Percentiles rank a stretch among this genome's conserved stretches.
Conservation (phyloP, 1,139 yeast species). For the Yamadazyma buinensis region DNA sequence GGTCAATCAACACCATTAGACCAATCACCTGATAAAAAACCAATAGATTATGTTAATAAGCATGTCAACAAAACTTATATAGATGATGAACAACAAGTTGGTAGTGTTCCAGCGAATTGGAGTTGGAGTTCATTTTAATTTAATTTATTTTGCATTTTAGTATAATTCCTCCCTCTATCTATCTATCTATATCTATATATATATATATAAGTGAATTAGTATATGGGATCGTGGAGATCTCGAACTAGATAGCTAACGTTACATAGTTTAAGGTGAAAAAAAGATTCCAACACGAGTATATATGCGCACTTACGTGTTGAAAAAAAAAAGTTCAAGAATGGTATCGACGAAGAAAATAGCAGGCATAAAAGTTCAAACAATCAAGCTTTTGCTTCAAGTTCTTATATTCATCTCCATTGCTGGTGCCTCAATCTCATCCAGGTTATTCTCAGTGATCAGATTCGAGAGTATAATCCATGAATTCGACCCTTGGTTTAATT, state of each 20-base stretch:
- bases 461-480: constrained; percentile 98
- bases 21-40: not conserved
- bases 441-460: constrained; percentile 75
- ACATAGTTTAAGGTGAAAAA: no score
- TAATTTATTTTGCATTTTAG: no score
- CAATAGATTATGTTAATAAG: constrained; percentile 4
- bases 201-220: no score
- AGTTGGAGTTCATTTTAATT: constrained; percentile 67
- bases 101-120: constrained; percentile 71
- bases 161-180: no score
- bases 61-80: constrained; percentile 8
- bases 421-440: constrained; percentile 87
- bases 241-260: no score
- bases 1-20: not conserved
- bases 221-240: no score
- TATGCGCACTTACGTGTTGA: no score
- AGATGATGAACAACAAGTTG: constrained; percentile 11
- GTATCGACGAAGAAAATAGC: constrained; percentile 14
- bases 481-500: constrained; percentile 99
- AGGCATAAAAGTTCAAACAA: constrained; percentile 38
- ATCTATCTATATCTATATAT: no score
- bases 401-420: constrained; percentile 69
- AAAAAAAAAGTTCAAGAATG: constrained; percentile 1
- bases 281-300: no score
- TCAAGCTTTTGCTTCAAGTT: constrained; percentile 53